Evolutionary conservation across 257 asterid genomes (phyloP), one percentile per base, ranked within the genome.

Genomic region (Perilla frutescens): DNA sequence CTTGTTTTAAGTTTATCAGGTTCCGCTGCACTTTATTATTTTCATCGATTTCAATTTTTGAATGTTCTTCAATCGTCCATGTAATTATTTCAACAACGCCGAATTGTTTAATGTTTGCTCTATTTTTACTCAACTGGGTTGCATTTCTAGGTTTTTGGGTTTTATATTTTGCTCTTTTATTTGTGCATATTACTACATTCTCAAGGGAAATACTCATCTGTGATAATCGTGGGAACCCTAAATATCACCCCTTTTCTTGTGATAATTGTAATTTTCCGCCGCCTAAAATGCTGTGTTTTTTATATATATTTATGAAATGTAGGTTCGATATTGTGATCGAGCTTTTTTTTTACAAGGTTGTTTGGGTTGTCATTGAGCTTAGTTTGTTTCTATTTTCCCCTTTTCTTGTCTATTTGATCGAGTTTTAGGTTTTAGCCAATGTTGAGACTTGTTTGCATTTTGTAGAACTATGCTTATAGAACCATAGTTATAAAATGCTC

Each of bases 1-100:
- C 66, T 26, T 77, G 26, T 20, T 20, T 66, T 67, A 59, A 37
- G 14, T 11, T 44, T 26, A 40, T 41, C 82, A 78, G 82, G 78
- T 71, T 34, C 15, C 15, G 3, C 7, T 6, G 10, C n/a, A 20
- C 1, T 41, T 73, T 50, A 7, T 5, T 7, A 0, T 15, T 68
- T 29, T 13, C 26, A n/a, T 49, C 4, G 4, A 5, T 11, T 50
- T 0, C 40, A 0, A 3, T 39, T 53, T 59, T 20, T 58, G 15
- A 58, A 29, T 58, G 7, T 66, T 53, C 3, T 53, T 41, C 39
- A 43, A 12, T 15, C 49, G 53, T 73, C 65, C 70, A 65, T 62
- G 73, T 48, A 20, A 20, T 20, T 20, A 20, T 20, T 20, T 20
- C 26, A 20, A 20, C 0, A 20, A 20, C 26, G 26, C 26, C 26